Percentiles rank a stretch among this genome's conserved stretches.
Conservation (phyloP, 2,329 filamentous ascomycete genomes). For the Fusarium sp. region DNA sequence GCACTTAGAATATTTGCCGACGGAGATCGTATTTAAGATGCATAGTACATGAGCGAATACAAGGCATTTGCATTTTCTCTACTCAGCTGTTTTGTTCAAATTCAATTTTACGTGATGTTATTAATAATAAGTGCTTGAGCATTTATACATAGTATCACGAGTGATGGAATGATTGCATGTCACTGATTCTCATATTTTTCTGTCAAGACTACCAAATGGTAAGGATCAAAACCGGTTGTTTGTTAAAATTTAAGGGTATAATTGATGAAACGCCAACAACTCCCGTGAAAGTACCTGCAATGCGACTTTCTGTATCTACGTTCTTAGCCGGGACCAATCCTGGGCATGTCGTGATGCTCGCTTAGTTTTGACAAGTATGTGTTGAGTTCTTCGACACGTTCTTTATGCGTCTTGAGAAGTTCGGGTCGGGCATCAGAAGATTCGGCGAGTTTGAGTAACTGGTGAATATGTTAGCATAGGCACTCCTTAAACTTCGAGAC, state of each 20-base stretch:
- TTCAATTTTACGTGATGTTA: background rate
- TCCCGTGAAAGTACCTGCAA: slow-evolving; percentile 21
- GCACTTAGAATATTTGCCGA: slow-evolving; percentile 35
- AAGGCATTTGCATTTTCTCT: slow-evolving; percentile 17
- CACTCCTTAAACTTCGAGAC: background rate
- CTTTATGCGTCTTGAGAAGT: slow-evolving; percentile 94
- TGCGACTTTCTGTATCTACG: background rate
- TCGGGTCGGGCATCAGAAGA: slow-evolving; percentile 69
- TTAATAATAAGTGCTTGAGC: background rate
- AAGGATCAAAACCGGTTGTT: background rate
- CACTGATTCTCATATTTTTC: background rate
- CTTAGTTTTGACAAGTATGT: slow-evolving; percentile 90
- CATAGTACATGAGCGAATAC: slow-evolving; percentile 38
- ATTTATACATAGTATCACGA: background rate
- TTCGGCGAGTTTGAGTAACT: slow-evolving; percentile 85
- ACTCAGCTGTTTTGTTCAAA: background rate
- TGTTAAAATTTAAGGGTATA: slow-evolving; percentile 39
- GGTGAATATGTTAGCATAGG: slow-evolving; percentile 14
- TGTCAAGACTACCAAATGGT: background rate
- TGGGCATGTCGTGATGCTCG: slow-evolving; percentile 97
- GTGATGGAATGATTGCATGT: background rate
- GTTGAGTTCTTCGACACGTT: slow-evolving; percentile 95
- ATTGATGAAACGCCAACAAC: slow-evolving; percentile 43
- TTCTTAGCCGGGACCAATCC: slow-evolving; percentile 69
- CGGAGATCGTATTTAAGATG: slow-evolving; percentile 36